Evolutionary conservation across 306 rosid species (phyloP).

Genomic region (Delonix regia): DNA sequence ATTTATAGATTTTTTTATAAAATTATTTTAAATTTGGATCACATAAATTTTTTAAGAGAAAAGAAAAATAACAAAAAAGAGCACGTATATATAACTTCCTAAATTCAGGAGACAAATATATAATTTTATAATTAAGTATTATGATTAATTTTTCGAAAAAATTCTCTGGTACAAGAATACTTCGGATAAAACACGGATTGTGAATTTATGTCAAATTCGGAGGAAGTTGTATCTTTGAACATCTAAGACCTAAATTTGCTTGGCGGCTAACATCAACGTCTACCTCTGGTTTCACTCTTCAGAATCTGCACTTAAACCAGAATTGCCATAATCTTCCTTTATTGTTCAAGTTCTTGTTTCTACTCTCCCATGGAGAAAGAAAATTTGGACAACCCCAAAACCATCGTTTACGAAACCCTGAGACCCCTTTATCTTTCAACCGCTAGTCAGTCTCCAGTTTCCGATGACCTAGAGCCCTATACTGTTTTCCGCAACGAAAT

Average conservation of each 20-base stretch:
- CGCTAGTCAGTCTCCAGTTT: conserved; percentile 34
- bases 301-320: not conserved
- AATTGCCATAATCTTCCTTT: not conserved
- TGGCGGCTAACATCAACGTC: not conserved
- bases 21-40: too few relatives aligned
- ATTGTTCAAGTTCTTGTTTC: not conserved
- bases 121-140: too few relatives aligned
- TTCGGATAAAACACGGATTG: too few relatives aligned
- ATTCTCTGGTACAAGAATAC: too few relatives aligned
- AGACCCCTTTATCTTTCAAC: conserved; percentile 47
- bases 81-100: too few relatives aligned
- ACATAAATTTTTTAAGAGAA: too few relatives aligned
- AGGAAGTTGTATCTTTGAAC: not conserved
- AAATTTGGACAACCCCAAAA: conserved; percentile 19
- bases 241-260: not conserved
- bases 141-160: too few relatives aligned
- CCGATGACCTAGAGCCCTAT: conserved; percentile 51
- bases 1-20: too few relatives aligned
- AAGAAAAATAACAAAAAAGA: too few relatives aligned
- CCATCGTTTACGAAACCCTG: conserved; percentile 64
- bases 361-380: conserved; percentile 44
- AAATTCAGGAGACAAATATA: too few relatives aligned
- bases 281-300: too few relatives aligned
- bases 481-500: conserved; percentile 79
- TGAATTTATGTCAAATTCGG: too few relatives aligned